Evolutionary conservation across 805 yeast species (phyloP), one percentile per base, ranked within the genome.

Genomic region (Candida vaughaniae): DNA sequence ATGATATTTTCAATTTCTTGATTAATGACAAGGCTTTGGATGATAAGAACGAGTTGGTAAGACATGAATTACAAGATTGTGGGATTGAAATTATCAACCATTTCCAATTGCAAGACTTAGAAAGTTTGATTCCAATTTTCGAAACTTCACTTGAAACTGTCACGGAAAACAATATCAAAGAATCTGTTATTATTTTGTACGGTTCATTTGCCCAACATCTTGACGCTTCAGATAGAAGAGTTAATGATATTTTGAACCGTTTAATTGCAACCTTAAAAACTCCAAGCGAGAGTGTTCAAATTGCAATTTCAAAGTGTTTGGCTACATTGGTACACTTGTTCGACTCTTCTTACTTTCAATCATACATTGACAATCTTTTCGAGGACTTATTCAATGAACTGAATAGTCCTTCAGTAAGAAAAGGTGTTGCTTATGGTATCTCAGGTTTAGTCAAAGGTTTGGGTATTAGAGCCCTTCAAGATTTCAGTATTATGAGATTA

Each of bases 401-500:
- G 22, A 48, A 63, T 2, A 33, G 33, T 7, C 2, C 15, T 5
- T 74, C 75, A 1, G 67, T 71, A n/a, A 75, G 96, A 55, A 76
- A 91, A 47, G 99, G 98, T 53, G 91, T 96, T 2, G 98, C 98
- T 1, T 89, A 86, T 64, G 99, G 98, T 59, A 75, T 93, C 49
- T 85, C 98, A 16, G 99, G 99, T 45, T 62, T 93, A 30, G 91
- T 85, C 3, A 83, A 86, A 53, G 99, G 99, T 41, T 75, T 79
- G 16, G 99, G 99, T 48, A 78, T 93, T 36, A 73, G 78, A 41
- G 74, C 95, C 0, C 64, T 93, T 35, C 74, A 86, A 8, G 82
- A 83, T 33, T 79, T 77, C 53, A 95, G 87, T 51, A 73, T 93
- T 29, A 79, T 88, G 39, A 74, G 96, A 38, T 75, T 73, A 29